phyloP scores from a whole-genome alignment of 1,284 basidiomycete genomes.

The Cutaneotrichosporon cutaneum region DNA sequence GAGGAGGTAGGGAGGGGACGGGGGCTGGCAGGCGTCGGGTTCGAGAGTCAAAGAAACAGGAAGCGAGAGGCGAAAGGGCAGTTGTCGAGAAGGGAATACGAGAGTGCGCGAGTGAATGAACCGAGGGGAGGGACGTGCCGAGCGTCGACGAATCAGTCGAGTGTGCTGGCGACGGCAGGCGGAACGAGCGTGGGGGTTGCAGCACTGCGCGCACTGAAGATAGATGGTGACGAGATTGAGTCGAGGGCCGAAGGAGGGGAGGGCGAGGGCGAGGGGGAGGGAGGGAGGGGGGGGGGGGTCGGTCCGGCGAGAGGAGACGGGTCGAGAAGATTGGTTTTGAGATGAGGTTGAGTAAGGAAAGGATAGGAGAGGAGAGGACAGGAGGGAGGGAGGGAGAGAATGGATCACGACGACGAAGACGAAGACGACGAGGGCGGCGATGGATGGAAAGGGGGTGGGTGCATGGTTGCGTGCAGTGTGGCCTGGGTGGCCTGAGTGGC shows the following conservation, averaged over 20 bases:
- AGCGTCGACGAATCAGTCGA: neutral
- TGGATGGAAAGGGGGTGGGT: neutral
- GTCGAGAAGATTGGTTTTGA: neutral
- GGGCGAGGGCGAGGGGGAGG: conserved; percentile 5
- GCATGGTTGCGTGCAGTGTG: no score
- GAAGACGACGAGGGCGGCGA: neutral
- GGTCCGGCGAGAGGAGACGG: neutral
- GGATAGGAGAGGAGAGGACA: neutral
- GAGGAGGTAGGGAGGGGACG: neutral
- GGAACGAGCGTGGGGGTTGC: conserved; percentile 5
- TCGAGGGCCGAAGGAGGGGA: neutral
- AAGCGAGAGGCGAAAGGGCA: neutral
- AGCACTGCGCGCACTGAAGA: neutral
- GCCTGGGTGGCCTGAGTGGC: no score
- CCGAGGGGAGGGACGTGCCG: neutral
- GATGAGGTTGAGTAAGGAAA: neutral
- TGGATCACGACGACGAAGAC: neutral
- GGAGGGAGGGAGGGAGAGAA: neutral
- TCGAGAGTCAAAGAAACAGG: neutral
- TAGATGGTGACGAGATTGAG: neutral
- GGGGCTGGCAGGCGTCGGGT: neutral
- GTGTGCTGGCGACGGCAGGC: neutral
- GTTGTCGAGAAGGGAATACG: neutral
- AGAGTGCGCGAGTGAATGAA: conserved; percentile 1
- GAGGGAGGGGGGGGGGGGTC: neutral